Percentiles rank a stretch among this genome's conserved stretches.
phyloP scores from a whole-genome alignment of 2,329 filamentous ascomycete species.

The Colletotrichum cuscutae region DNA sequence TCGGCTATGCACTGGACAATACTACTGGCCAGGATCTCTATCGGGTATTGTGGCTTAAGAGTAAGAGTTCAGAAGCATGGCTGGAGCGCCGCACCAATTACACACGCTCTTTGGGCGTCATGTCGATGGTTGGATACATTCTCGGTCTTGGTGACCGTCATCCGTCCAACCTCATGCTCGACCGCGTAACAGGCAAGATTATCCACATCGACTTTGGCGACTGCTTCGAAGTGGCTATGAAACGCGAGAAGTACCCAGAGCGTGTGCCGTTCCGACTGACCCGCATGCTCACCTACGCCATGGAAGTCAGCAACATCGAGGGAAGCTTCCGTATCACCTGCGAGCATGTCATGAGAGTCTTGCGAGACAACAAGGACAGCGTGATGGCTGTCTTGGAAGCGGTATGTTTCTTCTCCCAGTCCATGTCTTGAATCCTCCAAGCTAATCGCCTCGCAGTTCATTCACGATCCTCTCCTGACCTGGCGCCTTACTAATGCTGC shows the following conservation, averaged over 20 bases:
- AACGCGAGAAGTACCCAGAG: conserved; percentile 98
- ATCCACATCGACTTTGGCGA: conserved; percentile 99
- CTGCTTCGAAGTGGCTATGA: conserved; percentile 99
- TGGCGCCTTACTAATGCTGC: conserved; percentile 83
- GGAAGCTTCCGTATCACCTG: conserved; percentile 98
- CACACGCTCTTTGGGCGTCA: conserved; percentile 94
- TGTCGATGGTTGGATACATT: conserved; percentile 99
- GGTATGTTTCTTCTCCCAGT: conserved; percentile 65
- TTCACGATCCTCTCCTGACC: conserved; percentile 98
- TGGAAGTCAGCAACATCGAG: conserved; percentile 99
- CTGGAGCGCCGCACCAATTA: conserved; percentile 98
- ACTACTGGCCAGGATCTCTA: conserved; percentile 99
- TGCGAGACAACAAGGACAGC: conserved; percentile 97
- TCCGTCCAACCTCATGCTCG: conserved; percentile 97
- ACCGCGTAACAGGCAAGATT: conserved; percentile 94
- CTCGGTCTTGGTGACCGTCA: conserved; percentile 96
- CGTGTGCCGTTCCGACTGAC: conserved; percentile 97
- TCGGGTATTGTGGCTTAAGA: conserved; percentile 98
- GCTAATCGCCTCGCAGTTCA: conserved; percentile 73
- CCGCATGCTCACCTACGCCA: conserved; percentile 98
- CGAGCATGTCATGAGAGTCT: conserved; percentile 97
- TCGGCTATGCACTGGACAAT: conserved; percentile 98
- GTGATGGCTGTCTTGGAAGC: conserved; percentile 98
- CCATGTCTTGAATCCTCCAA: conserved; percentile 13
- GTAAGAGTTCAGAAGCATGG: conserved; percentile 97